A percentile compares a stretch with the other conserved stretches of the same genome.
Conservation (phyloP, 1,284 basidiomycete genomes). For the Cutaneotrichosporon sp. region DNA sequence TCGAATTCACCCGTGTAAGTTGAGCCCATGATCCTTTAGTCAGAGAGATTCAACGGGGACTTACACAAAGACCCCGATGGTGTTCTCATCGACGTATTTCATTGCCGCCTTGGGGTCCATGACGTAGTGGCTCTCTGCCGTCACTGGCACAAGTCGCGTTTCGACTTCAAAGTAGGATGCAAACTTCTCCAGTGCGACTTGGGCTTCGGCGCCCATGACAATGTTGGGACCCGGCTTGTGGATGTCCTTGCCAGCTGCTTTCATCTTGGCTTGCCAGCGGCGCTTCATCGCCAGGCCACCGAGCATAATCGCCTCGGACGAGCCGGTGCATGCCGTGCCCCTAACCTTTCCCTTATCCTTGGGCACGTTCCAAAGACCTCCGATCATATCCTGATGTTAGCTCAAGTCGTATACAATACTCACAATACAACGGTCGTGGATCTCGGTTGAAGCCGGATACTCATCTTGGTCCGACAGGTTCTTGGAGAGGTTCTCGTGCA, state of each 20-base stretch:
- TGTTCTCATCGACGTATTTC: conserved; percentile 89
- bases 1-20: conserved; percentile 96
- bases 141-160: conserved; percentile 28
- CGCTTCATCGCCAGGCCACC: conserved; percentile 94
- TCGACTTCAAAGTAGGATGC: conserved; percentile 63
- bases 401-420: neutral
- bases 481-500: conserved; percentile 81
- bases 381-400: conserved; percentile 65
- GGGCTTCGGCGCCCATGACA: conserved; percentile 68
- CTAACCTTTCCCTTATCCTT: conserved; percentile 59
- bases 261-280: conserved; percentile 85
- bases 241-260: conserved; percentile 79
- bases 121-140: conserved; percentile 65
- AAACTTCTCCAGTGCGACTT: conserved; percentile 80
- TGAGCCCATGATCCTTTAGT: conserved; percentile 50
- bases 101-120: conserved; percentile 81
- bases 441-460: conserved; percentile 72
- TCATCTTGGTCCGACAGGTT: conserved; percentile 90
- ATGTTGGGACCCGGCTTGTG: conserved; percentile 70
- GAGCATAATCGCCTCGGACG: conserved; percentile 86
- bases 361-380: conserved; percentile 90
- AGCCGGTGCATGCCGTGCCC: conserved; percentile 91
- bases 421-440: conserved; percentile 71
- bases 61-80: conserved; percentile 42
- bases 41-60: conserved; percentile 11